Base-by-base conservation (phyloP, 1,284 basidiomycete genomes). In the Inonotus hispidus region DNA sequence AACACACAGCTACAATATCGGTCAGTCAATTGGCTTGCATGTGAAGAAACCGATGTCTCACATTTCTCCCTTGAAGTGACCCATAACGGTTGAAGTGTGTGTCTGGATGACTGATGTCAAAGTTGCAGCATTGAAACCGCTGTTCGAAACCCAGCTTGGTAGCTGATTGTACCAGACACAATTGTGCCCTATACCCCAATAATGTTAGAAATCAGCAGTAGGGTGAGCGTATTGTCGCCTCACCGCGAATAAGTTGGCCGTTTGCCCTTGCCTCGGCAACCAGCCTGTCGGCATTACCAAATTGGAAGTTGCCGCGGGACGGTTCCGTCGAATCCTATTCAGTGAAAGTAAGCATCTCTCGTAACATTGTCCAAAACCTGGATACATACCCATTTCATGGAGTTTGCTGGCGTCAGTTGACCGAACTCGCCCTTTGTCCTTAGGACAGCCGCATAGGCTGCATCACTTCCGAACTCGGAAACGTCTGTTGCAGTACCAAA, bases 361-460 rank as follows among this genome's bases (percentile, higher is more conserved):
- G 14, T n/a, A 39, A 19, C 46, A 7, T 13, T 14, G 23, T 6
- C 47, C 13, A 25, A 49, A 14, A 29, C 47, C 21, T 10, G 21
- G 2, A 13, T 23, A 25, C 56, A 32, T 29, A 66, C 73, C 74
- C 74, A 75, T 68, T 75, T 75, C 73, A 75, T 74, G 54, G 70
- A 72, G 66, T 75, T 75, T 64, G 69, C 71, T 1, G 74, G 74
- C 13, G 74, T 74, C 53, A 75, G 61, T 38, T 71, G 68, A 35
- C 74, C 73, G 56, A 75, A 75, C 53, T 73, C 66, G 47, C 69
- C 67, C 55, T 67, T 69, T 25, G 67, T 56, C 21, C 56, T 57
- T 10, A 69, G 63, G 39, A 69, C 66, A 11, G 55, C 57, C 3
- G 58, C 56, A 58, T 69, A 69, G 32, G 67, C 45, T 10, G 65